Base-by-base conservation (phyloP, 2,329 filamentous ascomycete genomes). In the Dryadomyces quercus-mongolicae region DNA sequence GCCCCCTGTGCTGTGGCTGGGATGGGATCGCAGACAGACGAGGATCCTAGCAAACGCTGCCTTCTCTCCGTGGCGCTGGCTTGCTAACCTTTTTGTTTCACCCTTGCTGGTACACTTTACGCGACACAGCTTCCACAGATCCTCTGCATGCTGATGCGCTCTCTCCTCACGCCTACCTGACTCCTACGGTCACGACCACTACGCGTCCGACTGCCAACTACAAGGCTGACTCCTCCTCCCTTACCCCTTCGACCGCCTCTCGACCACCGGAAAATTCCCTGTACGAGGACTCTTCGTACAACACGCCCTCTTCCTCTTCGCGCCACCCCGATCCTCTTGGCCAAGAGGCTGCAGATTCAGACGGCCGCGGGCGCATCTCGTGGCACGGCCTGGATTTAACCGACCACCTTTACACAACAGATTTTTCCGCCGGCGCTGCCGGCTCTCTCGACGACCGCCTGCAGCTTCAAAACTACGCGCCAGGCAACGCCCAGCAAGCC, bases 81-180 rank as follows among this genome's bases (percentile, higher is more conserved):
- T 59, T 62, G 51, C 57, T 55, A 55, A 59, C 57, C 55, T 55
- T 57, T 49, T 51, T 42, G 49, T 57, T 58, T 57, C 51, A 53
- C 55, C 56, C 55, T 53, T 51, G 49, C 52, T 54, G 40, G 38
- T 51, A 52, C 54, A 52, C 48, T 56, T 9, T 43, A 42, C 51
- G 38, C 51, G 31, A 42, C 49, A 51, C 70, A 95, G 92, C 97
- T 74, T 94, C 92, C 59, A 86, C 96, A 71, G 93, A 97, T 72
- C 82, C 97, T 52, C 93, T 97, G 77, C 82, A 89, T 70, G 86
- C 83, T 65, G 75, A 84, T 64, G 76, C 85, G 56, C 89, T 90
- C 38, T 93, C 91, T 8, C 25, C 25, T 8, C 4, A 31, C 25
- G 8, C 25, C 25, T 31, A 4, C 25, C 25, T 31, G 25, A 31